phyloP scores from a whole-genome alignment of 73 alveolate genomes.

The Symbiodinium pilosum region DNA sequence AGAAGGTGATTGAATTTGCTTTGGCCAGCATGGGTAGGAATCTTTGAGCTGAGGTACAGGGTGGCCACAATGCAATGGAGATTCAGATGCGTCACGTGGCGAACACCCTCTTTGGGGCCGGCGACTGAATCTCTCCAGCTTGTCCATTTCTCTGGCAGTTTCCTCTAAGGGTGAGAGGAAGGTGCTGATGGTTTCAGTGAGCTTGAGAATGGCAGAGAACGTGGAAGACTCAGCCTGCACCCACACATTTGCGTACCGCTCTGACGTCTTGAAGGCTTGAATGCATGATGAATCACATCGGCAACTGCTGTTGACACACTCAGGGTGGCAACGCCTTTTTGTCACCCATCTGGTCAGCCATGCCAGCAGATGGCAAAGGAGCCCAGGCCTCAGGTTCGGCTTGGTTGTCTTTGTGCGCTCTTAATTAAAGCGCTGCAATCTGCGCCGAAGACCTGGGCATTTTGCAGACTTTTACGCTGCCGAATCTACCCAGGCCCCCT shows the following conservation, averaged over 20 bases:
- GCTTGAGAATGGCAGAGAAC: background rate
- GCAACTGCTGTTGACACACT: no score
- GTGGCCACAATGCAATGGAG: slow-evolving; percentile 80
- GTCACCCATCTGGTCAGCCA: slow-evolving; percentile 19
- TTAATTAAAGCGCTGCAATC: background rate
- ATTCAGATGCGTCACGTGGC: slow-evolving; percentile 12
- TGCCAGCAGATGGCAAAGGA: slow-evolving; percentile 57
- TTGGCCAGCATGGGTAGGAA: no score
- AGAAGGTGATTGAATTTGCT: no score
- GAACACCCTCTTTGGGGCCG: background rate
- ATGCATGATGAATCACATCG: no score
- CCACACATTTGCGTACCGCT: background rate
- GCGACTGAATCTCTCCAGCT: no score
- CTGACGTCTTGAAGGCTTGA: background rate
- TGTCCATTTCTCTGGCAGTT: background rate
- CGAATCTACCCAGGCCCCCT: slow-evolving; percentile 1
- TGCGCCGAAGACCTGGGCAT: no score
- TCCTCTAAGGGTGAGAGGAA: background rate
- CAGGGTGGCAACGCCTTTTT: slow-evolving; percentile 20
- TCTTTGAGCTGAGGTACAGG: slow-evolving; percentile 36
- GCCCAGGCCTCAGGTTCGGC: background rate
- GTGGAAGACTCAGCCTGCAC: background rate
- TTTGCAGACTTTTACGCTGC: no score
- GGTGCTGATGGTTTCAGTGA: background rate
- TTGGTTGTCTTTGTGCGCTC: background rate